These are phyloP conservation scores for Clonostachys chloroleuca DNA, from an alignment of 2,329 filamentous ascomycete genomes.

Conservation along the genomic window DNA sequence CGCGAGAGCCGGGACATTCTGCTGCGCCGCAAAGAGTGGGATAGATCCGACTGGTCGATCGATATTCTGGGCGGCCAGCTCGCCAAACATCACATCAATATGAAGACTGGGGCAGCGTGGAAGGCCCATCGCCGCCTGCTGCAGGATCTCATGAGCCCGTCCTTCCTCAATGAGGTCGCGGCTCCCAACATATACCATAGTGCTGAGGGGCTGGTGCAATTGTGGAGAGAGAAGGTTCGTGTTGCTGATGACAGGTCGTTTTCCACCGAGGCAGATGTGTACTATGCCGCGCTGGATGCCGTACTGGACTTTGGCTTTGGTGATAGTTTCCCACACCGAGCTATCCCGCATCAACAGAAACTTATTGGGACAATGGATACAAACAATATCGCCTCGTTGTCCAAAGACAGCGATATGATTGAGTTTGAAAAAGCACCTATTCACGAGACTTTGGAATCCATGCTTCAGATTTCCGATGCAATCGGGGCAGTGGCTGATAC, in stretches of 20 bases:
- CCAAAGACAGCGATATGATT: background rate
- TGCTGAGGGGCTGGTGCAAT: constrained; percentile 16
- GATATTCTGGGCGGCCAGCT: constrained; percentile 22
- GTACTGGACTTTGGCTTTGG: constrained; percentile 22
- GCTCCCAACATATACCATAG: constrained; percentile 25
- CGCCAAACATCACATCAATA: constrained; percentile 24
- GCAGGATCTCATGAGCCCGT: constrained; percentile 29
- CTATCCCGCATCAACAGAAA: background rate
- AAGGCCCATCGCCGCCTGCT: constrained; percentile 24
- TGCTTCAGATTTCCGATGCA: background rate
- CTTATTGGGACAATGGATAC: background rate
- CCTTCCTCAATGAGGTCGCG: constrained; percentile 22
- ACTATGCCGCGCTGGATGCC: constrained; percentile 20
- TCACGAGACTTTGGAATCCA: background rate
- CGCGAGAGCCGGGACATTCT: constrained; percentile 38
- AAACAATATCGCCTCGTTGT: background rate
- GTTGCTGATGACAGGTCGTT: constrained; percentile 13
- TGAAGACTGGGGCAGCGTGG: constrained; percentile 19
- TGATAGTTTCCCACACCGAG: background rate
- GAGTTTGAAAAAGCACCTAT: background rate
- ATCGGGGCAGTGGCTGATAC: too few relatives aligned
- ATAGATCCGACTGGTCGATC: constrained; percentile 26
- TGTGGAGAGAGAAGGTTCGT: constrained; percentile 25
- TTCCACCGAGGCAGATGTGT: constrained; percentile 19
- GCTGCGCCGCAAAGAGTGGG: constrained; percentile 35